A percentile compares a stretch with the other conserved stretches of the same genome.
Evolutionary conservation across 176 grass and related monocot genomes (phyloP).

Genomic region (Urochloa ruziziensis): DNA sequence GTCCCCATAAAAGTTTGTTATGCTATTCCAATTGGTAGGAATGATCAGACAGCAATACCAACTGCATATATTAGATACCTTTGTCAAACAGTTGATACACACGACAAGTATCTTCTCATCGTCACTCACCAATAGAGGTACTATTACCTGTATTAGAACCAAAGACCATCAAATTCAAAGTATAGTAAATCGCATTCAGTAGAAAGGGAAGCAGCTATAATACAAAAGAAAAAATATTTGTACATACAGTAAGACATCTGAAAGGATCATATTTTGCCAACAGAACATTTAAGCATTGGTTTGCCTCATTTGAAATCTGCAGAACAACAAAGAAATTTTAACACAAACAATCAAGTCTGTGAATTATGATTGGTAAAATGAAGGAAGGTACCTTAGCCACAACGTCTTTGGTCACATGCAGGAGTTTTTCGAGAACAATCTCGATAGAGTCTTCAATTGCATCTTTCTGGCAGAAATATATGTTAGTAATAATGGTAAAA

Average conservation of each 20-base stretch:
- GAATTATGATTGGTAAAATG: not conserved
- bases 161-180: constrained; percentile 27
- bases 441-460: constrained; percentile 90
- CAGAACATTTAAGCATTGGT: constrained; percentile 74
- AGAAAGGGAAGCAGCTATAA: constrained; percentile 10
- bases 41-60: not conserved
- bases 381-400: constrained; percentile 63
- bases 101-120: constrained; percentile 98
- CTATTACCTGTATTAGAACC: constrained; percentile 67
- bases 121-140: constrained; percentile 86
- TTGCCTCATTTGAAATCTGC: constrained; percentile 94
- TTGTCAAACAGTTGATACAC: constrained; percentile 98
- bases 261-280: constrained; percentile 82
- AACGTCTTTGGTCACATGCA: constrained; percentile 85
- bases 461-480: constrained; percentile 71
- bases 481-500: constrained; percentile 15
- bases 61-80: constrained; percentile 58
- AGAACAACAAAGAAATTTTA: constrained; percentile 41
- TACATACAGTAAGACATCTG: constrained; percentile 85
- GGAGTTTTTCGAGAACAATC: constrained; percentile 95
- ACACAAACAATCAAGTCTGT: not conserved
- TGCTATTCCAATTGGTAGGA: too few species aligned
- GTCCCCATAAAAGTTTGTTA: not conserved
- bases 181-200: constrained; percentile 19
- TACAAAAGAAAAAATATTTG: constrained; percentile 15